Base-by-base conservation (phyloP, 2,329 filamentous ascomycete genomes). In the Penicillium sp. region DNA sequence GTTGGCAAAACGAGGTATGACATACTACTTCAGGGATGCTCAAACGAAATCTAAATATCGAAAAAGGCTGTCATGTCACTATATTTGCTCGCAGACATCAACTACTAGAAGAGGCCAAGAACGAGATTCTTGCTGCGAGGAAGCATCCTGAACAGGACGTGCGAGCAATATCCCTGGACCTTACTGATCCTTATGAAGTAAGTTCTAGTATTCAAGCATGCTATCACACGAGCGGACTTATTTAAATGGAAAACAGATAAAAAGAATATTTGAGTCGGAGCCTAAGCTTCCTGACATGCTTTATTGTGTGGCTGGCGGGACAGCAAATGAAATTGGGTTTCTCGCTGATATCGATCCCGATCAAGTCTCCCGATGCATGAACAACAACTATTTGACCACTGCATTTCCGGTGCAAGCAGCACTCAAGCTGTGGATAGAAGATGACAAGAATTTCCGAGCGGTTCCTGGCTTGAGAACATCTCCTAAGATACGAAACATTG, bases 301-400 rank as follows among this genome's bases (percentile, higher is more conserved):
- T 11, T 37, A 37, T 39, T 63, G 61, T 45, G 48, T 51, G 13
- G 61, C 61, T 3, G 62, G 62, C 16, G 59, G 62, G 6, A 54
- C 54, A 0, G 36, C 54, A 19, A 48, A 46, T 8, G 51, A 65
- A 39, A 23, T 62, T 2, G 62, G 62, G 8, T 61, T 62, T 33
- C 55, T 65, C 13, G 57, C 53, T 18, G 55, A 61, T 37, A 59
- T 62, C 14, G 23, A 54, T 4, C 44, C 62, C 1, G 28, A 47
- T 1, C 29, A 48, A 1, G 56, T 65, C 19, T 50, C 40, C 7
- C 29, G 42, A 16, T 63, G 59, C 54, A 54, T 54, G 52, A 49
- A 31, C 13, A 48, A 44, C 13, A 54, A 54, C 18, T 54, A 54
- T 18, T 26, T 45, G 21, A 36, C 45, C n/a, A 36, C 23, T 28